Percentiles rank a stretch among this genome's conserved stretches.
Evolutionary conservation across 768 basidiomycete genomes (phyloP).

Genomic region (Macrolepiota dolichaula): DNA sequence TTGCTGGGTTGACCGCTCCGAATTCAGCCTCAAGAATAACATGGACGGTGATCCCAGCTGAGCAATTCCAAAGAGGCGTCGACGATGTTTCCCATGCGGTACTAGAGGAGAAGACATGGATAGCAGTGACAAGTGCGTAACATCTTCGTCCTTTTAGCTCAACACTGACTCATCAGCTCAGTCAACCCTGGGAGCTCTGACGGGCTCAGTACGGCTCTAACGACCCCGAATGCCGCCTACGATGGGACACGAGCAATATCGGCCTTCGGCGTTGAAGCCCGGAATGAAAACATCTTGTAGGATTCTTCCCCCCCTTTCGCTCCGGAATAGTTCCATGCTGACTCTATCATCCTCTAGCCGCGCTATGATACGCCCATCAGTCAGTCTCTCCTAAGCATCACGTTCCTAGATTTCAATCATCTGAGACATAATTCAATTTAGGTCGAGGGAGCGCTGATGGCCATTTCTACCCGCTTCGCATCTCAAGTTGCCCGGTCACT

Average conservation of each 20-base stretch:
- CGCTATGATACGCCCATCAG: conserved; percentile 29
- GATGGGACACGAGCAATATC: conserved; percentile 48
- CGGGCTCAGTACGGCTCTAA: conserved; percentile 33
- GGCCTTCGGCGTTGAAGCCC: conserved; percentile 32
- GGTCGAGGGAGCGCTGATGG: conserved; percentile 33
- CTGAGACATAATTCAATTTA: conserved; percentile 8
- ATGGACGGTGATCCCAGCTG: conserved; percentile 42
- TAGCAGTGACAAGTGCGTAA: conserved; percentile 47
- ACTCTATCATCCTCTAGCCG: conserved; percentile 24
- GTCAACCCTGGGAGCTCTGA: conserved; percentile 39
- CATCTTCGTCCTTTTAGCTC: not conserved
- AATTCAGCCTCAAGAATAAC: conserved; percentile 31
- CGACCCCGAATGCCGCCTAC: conserved; percentile 38
- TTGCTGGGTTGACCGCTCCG: conserved; percentile 21
- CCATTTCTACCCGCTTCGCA: conserved; percentile 31
- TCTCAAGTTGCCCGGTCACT: conserved; percentile 25
- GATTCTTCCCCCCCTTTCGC: conserved; percentile 16
- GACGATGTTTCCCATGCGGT: conserved; percentile 40
- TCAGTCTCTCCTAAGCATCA: conserved; percentile 12
- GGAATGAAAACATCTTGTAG: conserved; percentile 37
- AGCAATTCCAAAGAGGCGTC: conserved; percentile 42
- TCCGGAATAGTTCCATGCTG: not conserved
- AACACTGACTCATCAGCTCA: conserved; percentile 14
- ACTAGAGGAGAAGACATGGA: conserved; percentile 51
- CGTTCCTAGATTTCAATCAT: not conserved